Base-by-base conservation (phyloP, 331 rosid species). In the Malus hybrid region DNA sequence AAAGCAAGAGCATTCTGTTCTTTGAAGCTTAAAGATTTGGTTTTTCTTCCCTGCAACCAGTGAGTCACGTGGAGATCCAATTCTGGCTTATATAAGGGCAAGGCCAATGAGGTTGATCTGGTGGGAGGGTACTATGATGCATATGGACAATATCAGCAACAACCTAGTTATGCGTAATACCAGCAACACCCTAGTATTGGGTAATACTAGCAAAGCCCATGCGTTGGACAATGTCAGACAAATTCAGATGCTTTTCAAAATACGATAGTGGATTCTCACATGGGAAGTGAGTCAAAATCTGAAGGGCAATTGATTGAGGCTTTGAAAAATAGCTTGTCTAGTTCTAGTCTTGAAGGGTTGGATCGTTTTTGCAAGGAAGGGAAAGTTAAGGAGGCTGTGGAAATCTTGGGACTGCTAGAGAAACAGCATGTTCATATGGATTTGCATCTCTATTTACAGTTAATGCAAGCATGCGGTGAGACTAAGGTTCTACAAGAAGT, bases 311-410 rank as follows among this genome's bases (percentile, higher is more conserved):
- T 52, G 24, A 64, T 22, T 31, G 87, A 77, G 50, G 70, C 69
- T 68, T 61, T 74, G 13, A 73, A 76, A 67, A 74, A 32, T 77
- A 13, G 69, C 78, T 77, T 83, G 66, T 56, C 66, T 78, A 73
- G 69, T 56, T 90, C 81, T 27, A 80, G 81, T 22, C 85, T 85
- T 56, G 85, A 85, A 84, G 86, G 88, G 77, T 76, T 90, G 9
- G 96, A 83, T 77, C 29, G 36, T 48, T 80, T 80, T 34, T 86
- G 91, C 80, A 69, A 50, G 80, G 93, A 86, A 33, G 93, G 91
- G 19, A 88, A 90, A 76, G 73, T 85, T 76, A 88, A 88, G 83
- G 96, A 90, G 82, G 91, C 92, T 68, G 76, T 88, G 31, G 83
- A 88, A 75, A 78, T 88, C 73, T 78, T 90, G 73, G 72, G 72